phyloP scores from a whole-genome alignment of 208 protist genomes.

The Herpetomonas samuelpessoai region DNA sequence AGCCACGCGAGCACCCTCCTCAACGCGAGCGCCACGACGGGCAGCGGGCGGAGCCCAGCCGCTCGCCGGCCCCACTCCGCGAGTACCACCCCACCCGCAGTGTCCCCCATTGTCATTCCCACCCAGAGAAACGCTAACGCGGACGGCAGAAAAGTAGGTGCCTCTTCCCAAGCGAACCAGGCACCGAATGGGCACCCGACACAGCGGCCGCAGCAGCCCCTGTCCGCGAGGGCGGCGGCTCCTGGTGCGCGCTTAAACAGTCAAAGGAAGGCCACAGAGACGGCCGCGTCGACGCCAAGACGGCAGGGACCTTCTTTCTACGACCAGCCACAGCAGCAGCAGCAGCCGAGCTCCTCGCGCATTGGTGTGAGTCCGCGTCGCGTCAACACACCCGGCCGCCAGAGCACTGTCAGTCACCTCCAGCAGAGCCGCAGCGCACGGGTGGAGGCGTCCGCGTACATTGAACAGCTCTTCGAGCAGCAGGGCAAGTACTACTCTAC shows the following conservation, averaged over 20 bases:
- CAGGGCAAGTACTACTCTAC: constrained; percentile 39
- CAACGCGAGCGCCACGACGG: neutral
- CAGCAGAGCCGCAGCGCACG: constrained; percentile 2
- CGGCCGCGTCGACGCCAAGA: neutral
- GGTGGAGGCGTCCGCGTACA: constrained; percentile 8
- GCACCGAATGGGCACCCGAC: too few relatives aligned
- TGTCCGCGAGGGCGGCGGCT: neutral
- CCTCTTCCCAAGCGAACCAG: neutral
- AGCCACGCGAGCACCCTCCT: neutral
- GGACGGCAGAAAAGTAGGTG: too few relatives aligned
- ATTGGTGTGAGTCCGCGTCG: neutral
- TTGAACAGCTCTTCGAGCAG: constrained; percentile 24
- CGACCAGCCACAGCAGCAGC: neutral
- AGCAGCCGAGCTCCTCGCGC: neutral
- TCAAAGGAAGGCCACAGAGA: neutral
- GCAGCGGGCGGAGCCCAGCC: too few relatives aligned
- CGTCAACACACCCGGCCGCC: neutral
- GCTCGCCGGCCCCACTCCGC: neutral
- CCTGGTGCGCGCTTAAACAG: neutral
- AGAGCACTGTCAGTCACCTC: constrained; percentile 1
- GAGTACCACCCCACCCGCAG: neutral
- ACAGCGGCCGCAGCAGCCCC: too few relatives aligned
- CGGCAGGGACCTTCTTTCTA: too few relatives aligned
- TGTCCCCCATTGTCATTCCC: neutral
- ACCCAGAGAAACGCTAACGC: too few relatives aligned